phyloP scores from a whole-genome alignment of 768 basidiomycete species.

The Leccinellum rugosiceps region DNA sequence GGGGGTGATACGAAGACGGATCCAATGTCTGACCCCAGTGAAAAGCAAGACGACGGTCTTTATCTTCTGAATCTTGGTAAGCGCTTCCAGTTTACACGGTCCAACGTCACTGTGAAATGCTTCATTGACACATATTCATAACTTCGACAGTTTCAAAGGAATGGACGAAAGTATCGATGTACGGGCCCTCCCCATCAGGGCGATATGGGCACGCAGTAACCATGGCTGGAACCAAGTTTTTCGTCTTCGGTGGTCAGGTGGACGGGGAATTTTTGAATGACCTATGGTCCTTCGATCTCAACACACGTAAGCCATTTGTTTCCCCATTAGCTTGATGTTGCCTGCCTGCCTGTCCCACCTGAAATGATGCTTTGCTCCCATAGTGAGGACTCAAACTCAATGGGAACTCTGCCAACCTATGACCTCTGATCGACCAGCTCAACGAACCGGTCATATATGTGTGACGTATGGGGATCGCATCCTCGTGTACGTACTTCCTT shows the following conservation, averaged over 20 bases:
- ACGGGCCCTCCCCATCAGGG: conserved; percentile 76
- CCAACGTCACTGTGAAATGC: neutral
- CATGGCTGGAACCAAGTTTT: conserved; percentile 89
- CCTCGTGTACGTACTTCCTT: conserved; percentile 59
- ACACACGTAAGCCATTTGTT: conserved; percentile 63
- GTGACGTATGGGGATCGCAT: conserved; percentile 80
- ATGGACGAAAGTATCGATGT: conserved; percentile 86
- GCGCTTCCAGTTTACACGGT: conserved; percentile 27
- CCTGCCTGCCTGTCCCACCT: neutral
- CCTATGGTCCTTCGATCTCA: conserved; percentile 94
- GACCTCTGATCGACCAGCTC: conserved; percentile 63
- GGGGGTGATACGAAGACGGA: conserved; percentile 94
- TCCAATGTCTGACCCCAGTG: conserved; percentile 52
- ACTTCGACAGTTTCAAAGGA: conserved; percentile 73
- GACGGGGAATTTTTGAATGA: conserved; percentile 94
- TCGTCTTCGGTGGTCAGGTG: conserved; percentile 95
- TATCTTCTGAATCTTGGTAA: conserved; percentile 92
- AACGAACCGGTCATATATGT: conserved; percentile 89
- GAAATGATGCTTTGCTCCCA: conserved; percentile 8
- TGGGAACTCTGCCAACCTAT: conserved; percentile 80
- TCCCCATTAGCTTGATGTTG: neutral
- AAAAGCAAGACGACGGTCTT: conserved; percentile 87
- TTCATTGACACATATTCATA: conserved; percentile 3
- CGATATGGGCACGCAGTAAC: conserved; percentile 96
- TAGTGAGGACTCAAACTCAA: conserved; percentile 76